A percentile compares a stretch with the other conserved stretches of the same genome.
phyloP scores from a whole-genome alignment of 2,329 filamentous ascomycete species.

The Cladosporium sp. region DNA sequence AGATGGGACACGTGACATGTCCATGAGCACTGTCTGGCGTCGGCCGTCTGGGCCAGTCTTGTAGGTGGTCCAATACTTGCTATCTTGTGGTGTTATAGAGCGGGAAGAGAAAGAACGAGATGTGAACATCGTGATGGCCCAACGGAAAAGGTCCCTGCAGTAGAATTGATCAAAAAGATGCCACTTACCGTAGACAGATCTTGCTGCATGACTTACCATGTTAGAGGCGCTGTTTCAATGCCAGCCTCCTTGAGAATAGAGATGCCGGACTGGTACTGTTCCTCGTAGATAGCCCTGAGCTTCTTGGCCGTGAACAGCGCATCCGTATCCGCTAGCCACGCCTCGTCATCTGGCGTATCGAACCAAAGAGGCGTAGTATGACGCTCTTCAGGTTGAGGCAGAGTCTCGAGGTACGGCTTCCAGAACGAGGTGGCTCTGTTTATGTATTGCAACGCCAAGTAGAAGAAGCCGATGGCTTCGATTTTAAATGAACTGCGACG shows the following conservation, averaged over 20 bases:
- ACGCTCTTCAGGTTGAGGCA: slow-evolving; percentile 29
- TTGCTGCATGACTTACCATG: slow-evolving; percentile 35
- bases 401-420: slow-evolving; percentile 33
- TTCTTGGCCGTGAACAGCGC: slow-evolving; percentile 28
- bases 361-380: slow-evolving; percentile 33
- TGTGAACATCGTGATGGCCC: slow-evolving; percentile 50
- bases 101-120: slow-evolving; percentile 49
- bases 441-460: slow-evolving; percentile 34
- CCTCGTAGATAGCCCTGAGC: slow-evolving; percentile 33
- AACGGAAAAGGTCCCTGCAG: slow-evolving; percentile 44
- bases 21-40: slow-evolving; percentile 31
- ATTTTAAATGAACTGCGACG: slow-evolving; percentile 24
- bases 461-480: slow-evolving; percentile 34
- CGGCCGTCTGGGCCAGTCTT: slow-evolving; percentile 26
- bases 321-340: slow-evolving; percentile 34
- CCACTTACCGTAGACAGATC: slow-evolving; percentile 29
- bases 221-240: slow-evolving; percentile 33
- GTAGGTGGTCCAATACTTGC: slow-evolving; percentile 35
- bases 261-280: slow-evolving; percentile 34
- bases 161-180: slow-evolving; percentile 14
- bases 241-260: slow-evolving; percentile 27
- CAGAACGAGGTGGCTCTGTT: slow-evolving; percentile 32
- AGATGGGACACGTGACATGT: slow-evolving; percentile 29
- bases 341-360: slow-evolving; percentile 26
- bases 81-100: slow-evolving; percentile 29